Base-by-base conservation (phyloP, 2,329 filamentous ascomycete species). In the Diaporthe citrichinensis region DNA sequence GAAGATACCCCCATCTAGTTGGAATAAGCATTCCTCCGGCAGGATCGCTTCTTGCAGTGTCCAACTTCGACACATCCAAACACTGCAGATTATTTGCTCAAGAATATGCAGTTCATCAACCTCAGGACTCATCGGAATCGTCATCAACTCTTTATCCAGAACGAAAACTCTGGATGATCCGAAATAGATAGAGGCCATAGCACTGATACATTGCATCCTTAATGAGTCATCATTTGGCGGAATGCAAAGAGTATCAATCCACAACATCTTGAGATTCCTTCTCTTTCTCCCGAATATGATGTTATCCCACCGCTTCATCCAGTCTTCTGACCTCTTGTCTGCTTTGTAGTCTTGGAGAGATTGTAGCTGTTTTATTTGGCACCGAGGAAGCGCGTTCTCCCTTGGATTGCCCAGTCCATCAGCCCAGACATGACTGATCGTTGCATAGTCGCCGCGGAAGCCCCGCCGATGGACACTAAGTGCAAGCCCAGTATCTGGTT, bases 391-490 rank as follows among this genome's bases (percentile, higher is more conserved):
- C 31, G 57, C 57, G 20, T 59, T 59, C 57, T 59, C 57, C 20
- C 57, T 59, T n/a, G 57, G 57, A 36, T 59, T 59, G 10, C 57
- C 57, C n/a, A 59, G 57, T 7, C 57, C 57, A 7, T 59, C 57
- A 3, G 57, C 57, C 57, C 57, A 59, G 34, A 59, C 57, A 59
- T 59, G 57, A 59, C 57, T 59, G 57, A 59, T 36, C 3, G 57
- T 59, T n/a, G 6, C 4, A 39, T 59, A 59, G 2, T 59, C 57
- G 8, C 57, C 34, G 5, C 57, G 31, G 31, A 59, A 59, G 6
- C n/a, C 12, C 34, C 57, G 31, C 34, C 20, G 31, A 59, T 59
- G 57, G 57, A 59, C 57, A 39, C 34, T 36, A 2, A 59, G 2
- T 4, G 20, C 17, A 14, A 59, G 5, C 1, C 14, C 34, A 36